A percentile compares a stretch with the other conserved stretches of the same genome.
phyloP scores from a whole-genome alignment of 1,284 basidiomycete genomes.

The Fomitopsis pinicola region DNA sequence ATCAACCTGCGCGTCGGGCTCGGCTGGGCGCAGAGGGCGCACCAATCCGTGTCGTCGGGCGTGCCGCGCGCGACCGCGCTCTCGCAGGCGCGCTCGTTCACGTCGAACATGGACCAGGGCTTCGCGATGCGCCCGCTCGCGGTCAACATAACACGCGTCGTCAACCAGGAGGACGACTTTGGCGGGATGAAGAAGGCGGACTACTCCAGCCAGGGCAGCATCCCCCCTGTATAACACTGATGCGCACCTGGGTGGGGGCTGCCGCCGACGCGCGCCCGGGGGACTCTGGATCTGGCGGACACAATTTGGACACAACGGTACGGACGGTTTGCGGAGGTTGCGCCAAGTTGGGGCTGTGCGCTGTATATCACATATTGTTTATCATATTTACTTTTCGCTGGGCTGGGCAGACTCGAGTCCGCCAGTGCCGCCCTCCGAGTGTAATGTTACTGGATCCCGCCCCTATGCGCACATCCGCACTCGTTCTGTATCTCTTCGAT shows the following conservation, averaged over 20 bases:
- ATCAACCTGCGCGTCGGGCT: constrained; percentile 8
- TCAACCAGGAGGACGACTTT: constrained; percentile 6
- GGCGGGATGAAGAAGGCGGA: constrained; percentile 3
- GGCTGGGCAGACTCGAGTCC: too few relatives aligned
- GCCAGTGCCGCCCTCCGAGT: too few relatives aligned
- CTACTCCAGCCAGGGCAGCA: constrained; percentile 2
- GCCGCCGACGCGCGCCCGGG: not conserved
- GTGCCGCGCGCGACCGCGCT: not conserved
- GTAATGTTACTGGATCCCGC: too few relatives aligned
- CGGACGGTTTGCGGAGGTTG: not conserved
- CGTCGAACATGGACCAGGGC: not conserved
- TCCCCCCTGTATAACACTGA: constrained; percentile 6
- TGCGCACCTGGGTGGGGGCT: not conserved
- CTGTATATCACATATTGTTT: too few relatives aligned
- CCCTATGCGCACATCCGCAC: too few relatives aligned
- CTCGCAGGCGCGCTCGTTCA: constrained; percentile 3
- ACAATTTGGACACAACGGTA: too few relatives aligned
- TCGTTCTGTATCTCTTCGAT: too few relatives aligned
- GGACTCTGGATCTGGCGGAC: not conserved
- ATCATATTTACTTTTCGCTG: too few relatives aligned
- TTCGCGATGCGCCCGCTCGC: constrained; percentile 4
- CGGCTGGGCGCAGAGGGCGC: constrained; percentile 7
- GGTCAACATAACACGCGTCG: constrained; percentile 5
- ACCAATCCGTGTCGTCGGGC: not conserved
- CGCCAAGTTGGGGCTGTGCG: too few relatives aligned